Evolutionary conservation across 2,329 filamentous ascomycete species (phyloP), one percentile per base, ranked within the genome.

Genomic region (Hymenoscyphus scutula): DNA sequence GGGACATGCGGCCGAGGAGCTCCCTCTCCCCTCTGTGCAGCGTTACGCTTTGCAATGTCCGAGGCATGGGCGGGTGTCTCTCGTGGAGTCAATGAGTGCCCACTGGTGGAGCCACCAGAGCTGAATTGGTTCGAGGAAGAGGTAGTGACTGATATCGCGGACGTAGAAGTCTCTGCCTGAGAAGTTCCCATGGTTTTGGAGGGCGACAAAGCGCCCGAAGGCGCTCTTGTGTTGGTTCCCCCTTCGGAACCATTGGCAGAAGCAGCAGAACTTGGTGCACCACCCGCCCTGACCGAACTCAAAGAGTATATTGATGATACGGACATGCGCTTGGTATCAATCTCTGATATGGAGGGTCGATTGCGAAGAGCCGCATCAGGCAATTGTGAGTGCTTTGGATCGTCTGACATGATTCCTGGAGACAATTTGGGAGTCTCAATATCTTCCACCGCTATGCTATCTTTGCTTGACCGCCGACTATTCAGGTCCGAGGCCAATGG

Each of bases 241-340:
- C 61, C 65, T n/a, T 88, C 84, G 60, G 84, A 84, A 23, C 82
- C 81, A 72, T 80, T 80, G 23, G 77, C 77, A 58, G 84, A 86
- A 19, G 78, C 78, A 34, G 81, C 78, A 19, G 82, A 81, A 65
- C 82, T 83, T 61, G 78, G 74, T 30, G 80, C 77, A 54, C 82
- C 82, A 59, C 72, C 70, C 45, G 71, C 71, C 62, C 72, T 66
- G 4, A 80, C 84, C 5, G 88, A 89, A 53, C 84, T 84, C 27
- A 89, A 77, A 34, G 89, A 91, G 72, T 89, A 89, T 58, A 91
- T 78, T 0, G 90, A 93, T 7, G 88, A 90, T 64, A 89, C 83
- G 27, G 89, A 92, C 73, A 89, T 80, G 58, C 90, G 85, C 70
- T 90, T 89, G 53, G 79, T 79, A 45, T 88, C 79, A 25, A 75